These are phyloP conservation scores for Hericium erinaceus DNA, from an alignment of 768 basidiomycete genomes.

Conservation along the genomic window DNA sequence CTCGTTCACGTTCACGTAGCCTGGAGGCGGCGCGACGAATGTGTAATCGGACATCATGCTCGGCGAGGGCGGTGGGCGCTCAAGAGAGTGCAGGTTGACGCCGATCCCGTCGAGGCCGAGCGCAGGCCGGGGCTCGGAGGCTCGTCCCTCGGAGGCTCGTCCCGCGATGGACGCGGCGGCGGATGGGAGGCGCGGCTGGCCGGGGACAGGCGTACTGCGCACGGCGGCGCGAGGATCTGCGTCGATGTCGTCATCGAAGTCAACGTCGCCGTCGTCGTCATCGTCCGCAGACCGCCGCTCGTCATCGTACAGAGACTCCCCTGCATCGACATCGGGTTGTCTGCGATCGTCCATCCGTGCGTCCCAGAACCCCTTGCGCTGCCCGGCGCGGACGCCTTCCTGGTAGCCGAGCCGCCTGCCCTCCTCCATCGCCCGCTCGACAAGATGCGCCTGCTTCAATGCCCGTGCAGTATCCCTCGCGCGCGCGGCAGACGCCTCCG, in stretches of 20 bases:
- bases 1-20: not conserved
- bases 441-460: conserved; percentile 31
- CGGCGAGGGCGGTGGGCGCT: not conserved
- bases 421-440: conserved; percentile 34
- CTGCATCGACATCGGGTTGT: not conserved
- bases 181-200: not conserved
- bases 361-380: conserved; percentile 9
- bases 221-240: not conserved
- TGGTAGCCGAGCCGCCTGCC: conserved; percentile 31
- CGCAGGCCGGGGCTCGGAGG: not conserved
- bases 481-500: conserved; percentile 35
- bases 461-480: conserved; percentile 36
- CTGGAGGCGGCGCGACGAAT: not conserved
- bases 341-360: not conserved
- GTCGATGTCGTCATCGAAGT: not conserved
- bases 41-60: not conserved
- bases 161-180: not conserved
- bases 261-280: not conserved
- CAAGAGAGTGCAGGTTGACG: not conserved
- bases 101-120: not conserved
- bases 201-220: not conserved
- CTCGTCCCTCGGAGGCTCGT: not conserved
- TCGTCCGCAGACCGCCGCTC: not conserved
- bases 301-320: not conserved
- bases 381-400: conserved; percentile 27